Percentiles rank a stretch among this genome's conserved stretches.
These are phyloP conservation scores for Cercis canadensis DNA, from an alignment of 306 rosid species.

Conservation along the genomic window DNA sequence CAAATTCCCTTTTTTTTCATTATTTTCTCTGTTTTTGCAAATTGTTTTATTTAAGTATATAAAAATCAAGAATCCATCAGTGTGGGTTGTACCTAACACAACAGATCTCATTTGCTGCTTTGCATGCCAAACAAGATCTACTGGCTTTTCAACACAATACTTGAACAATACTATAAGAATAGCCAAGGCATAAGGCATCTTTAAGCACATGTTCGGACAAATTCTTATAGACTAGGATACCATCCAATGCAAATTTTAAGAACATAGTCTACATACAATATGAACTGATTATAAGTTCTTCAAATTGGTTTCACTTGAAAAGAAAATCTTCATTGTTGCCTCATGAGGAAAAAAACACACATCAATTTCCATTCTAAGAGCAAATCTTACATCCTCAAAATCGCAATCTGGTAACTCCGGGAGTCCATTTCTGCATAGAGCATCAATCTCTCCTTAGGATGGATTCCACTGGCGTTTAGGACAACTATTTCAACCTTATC, in stretches of 20 bases:
- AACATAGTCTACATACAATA: slow-evolving; percentile 4
- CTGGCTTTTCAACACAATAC: too few relatives aligned
- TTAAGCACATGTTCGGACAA: not conserved
- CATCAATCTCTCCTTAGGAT: slow-evolving; percentile 73
- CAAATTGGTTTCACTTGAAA: slow-evolving; percentile 34
- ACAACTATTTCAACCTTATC: slow-evolving; percentile 75
- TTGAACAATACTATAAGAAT: too few relatives aligned
- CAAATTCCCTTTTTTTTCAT: too few relatives aligned
- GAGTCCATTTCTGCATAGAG: slow-evolving; percentile 23
- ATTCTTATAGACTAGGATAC: not conserved
- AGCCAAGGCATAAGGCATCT: too few relatives aligned
- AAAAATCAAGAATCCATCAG: too few relatives aligned
- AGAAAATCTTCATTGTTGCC: slow-evolving; percentile 27
- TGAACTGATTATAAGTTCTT: slow-evolving; percentile 2
- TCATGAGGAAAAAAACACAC: slow-evolving; percentile 4
- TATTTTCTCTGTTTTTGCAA: too few relatives aligned
- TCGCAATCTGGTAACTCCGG: slow-evolving; percentile 32
- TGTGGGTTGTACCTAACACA: too few relatives aligned
- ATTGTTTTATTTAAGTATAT: too few relatives aligned
- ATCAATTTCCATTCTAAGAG: slow-evolving; percentile 13
- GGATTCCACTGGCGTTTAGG: slow-evolving; percentile 72
- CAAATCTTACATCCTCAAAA: slow-evolving; percentile 42
- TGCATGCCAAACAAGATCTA: too few relatives aligned
- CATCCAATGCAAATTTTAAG: slow-evolving; percentile 26
- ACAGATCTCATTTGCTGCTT: too few relatives aligned